Base-by-base conservation (phyloP, 306 rosid genomes). In the Acacia crassicarpa region DNA sequence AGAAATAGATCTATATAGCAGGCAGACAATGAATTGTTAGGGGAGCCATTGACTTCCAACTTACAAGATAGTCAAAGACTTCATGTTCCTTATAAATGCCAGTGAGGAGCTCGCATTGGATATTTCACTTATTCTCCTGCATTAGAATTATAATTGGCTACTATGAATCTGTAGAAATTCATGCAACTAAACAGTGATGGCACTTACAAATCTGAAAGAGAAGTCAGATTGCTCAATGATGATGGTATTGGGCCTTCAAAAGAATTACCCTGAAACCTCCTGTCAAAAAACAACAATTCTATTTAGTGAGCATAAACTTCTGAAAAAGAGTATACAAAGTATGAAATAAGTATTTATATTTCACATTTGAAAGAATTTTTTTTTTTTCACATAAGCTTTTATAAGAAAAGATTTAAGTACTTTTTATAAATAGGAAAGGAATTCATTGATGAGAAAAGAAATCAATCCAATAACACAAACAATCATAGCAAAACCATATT, bases 191-290 rank as follows among this genome's bases (percentile, higher is more conserved):
- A n/a, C 1, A 63, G 72, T 8, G 75, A 84, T 33, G 9, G 23
- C 15, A 88, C 97, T 91, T 84, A 95, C 98, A 93, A 54, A 56
- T 91, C 90, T 49, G 75, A 30, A 46, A 95, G 62, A 78, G 94
- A 88, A 69, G 89, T 90, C 90, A 95, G 84, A 83, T 86, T 91
- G 62, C 91, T 89, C 75, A 95, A 85, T 15, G 95, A 78, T 0
- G 85, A 75, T 44, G 98, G 97, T 87, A 93, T 88, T 35, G 89
- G 84, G 58, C 97, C 93, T 81, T 84, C 80, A 30, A 93, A 93
- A 74, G 94, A 87, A 88, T 94, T 94, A n/a, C 98, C 98, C 80
- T 94, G 90, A 84, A 94, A 69, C 85, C 90, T 90, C 97, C 98
- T 94, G 40, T 38, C 15, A 75, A 69, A 77, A 46, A 84, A 66